Conservation (phyloP, 768 basidiomycete genomes). For the Suillus variegatus region DNA sequence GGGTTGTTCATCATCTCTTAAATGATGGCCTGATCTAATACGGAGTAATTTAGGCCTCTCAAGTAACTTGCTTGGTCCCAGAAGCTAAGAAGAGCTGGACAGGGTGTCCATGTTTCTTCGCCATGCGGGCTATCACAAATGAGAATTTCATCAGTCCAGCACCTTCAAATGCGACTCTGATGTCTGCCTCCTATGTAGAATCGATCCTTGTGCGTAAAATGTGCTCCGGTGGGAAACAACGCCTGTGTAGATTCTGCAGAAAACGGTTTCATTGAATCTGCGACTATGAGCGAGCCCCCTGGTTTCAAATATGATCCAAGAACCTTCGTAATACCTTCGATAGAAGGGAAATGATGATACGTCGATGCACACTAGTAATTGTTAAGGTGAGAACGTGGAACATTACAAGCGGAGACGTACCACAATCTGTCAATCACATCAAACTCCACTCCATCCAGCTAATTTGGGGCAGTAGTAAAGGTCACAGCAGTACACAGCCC, state of each 20-base stretch:
- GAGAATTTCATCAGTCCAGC: constrained; percentile 52
- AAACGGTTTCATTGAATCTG: constrained; percentile 44
- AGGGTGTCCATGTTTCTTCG: constrained; percentile 32
- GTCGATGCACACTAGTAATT: constrained; percentile 55
- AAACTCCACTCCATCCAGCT: constrained; percentile 57
- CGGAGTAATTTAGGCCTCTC: background rate
- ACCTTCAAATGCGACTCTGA: constrained; percentile 49
- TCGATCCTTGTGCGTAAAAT: constrained; percentile 53
- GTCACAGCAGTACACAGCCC: constrained; percentile 49
- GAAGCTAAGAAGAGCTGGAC: constrained; percentile 58
- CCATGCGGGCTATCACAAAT: constrained; percentile 37
- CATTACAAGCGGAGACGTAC: constrained; percentile 43
- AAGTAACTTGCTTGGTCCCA: constrained; percentile 39
- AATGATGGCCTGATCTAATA: constrained; percentile 33
- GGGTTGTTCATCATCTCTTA: constrained; percentile 68
- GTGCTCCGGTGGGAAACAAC: constrained; percentile 32
- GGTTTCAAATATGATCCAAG: constrained; percentile 63
- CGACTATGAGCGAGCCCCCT: constrained; percentile 58
- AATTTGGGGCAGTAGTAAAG: constrained; percentile 47
- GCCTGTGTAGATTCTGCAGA: constrained; percentile 20
- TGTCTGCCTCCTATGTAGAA: constrained; percentile 45
- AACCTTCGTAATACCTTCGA: constrained; percentile 48
- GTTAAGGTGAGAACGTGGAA: background rate
- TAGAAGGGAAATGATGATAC: constrained; percentile 62
- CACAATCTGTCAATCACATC: constrained; percentile 53